Base-by-base conservation (phyloP, 2,329 filamentous ascomycete genomes). In the Anisogramma anomala region DNA sequence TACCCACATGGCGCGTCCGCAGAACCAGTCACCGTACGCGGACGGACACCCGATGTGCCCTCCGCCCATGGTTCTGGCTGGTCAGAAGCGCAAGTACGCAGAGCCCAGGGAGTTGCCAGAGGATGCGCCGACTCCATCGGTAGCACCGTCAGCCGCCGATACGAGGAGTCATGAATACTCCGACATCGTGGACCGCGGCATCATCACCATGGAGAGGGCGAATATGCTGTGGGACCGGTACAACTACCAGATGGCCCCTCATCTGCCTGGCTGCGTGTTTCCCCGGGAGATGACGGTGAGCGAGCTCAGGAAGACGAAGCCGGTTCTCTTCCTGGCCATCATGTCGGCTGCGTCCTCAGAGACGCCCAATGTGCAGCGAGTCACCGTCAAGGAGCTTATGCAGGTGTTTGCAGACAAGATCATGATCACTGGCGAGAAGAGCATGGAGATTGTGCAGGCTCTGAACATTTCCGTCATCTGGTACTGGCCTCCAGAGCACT, bases 401-500 rank as follows among this genome's bases (percentile, higher is more conserved):
- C 75, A 78, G 47, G 66, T 77, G 9, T 72, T 91, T 41, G 84
- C 83, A 3, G 80, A 91, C 33, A 77, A 77, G 49, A 71, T 89
- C 30, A 72, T 91, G 50, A 66, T 86, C 22, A 72, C 74, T 6
- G 85, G 84, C 10, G 79, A 86, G 52, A 94, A 93, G 65, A 84
- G 75, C 26, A 62, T 94, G 14, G 87, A 94, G 58, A 66, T 94
- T 6, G 76, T 93, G 7, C 87, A 94, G 61, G 75, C 84, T 2
- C 64, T 94, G 30, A 72, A 84, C 43, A 66, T 94, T 3, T 69
- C 77, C 6, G 77, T 80, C n/a, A 72, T 87, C 15, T 94, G 86
- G 84, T 93, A 94, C 58, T 79, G 78, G 57, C 84, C 85, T 13
- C 86, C 86, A 0, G 79, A 89, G 50, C 74, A 83, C 52, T 84